Conservation (phyloP, 148 eudicot genomes). For the Oxyria digyna region DNA sequence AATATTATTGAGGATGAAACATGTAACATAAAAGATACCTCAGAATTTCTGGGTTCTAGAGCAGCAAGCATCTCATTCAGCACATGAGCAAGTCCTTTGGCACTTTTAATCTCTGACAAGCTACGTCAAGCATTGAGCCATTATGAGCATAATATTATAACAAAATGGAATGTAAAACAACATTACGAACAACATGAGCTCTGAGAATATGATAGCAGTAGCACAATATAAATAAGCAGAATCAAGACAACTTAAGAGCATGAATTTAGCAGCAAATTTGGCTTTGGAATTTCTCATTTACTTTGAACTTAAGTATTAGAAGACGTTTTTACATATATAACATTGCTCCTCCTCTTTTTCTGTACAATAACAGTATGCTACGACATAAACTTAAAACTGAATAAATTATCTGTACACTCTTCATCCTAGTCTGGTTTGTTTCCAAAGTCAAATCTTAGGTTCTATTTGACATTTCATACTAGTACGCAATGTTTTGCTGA, state of each 20-base stretch:
- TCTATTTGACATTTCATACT: background rate
- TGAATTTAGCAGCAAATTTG: background rate
- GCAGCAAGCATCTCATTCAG: constrained; percentile 72
- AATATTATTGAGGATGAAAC: background rate
- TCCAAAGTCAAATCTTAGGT: background rate
- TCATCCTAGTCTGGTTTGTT: background rate
- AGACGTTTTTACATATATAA: background rate
- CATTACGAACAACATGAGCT: background rate
- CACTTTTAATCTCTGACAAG: constrained; percentile 57
- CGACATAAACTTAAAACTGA: background rate
- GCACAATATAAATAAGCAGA: background rate
- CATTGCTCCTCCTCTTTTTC: background rate
- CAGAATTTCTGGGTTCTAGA: constrained; percentile 48
- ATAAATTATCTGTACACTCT: background rate
- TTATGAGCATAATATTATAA: background rate
- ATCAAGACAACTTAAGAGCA: background rate
- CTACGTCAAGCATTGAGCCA: constrained; percentile 22
- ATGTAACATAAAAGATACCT: constrained; percentile 20
- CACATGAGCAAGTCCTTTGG: constrained; percentile 70
- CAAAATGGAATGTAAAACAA: background rate
- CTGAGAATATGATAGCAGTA: background rate
- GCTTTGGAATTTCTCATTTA: background rate
- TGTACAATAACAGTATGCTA: background rate
- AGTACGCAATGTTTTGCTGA: background rate
- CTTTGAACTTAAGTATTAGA: background rate